These are phyloP conservation scores for Gossypium lobatum DNA, from an alignment of 441 rosid species.

Conservation along the genomic window DNA sequence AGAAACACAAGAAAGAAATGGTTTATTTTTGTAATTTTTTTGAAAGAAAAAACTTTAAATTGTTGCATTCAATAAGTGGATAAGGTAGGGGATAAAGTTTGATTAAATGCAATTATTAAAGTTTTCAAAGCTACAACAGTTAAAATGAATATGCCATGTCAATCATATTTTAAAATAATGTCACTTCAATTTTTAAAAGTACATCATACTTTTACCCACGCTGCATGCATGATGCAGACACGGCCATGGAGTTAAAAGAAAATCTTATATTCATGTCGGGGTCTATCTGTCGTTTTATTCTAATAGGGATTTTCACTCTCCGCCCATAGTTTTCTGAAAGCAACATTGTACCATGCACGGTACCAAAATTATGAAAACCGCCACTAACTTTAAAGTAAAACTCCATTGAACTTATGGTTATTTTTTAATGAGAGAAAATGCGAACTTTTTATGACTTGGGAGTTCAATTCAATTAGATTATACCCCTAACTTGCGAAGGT, in stretches of 20 bases:
- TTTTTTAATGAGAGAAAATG: too few relatives aligned
- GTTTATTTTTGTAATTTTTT: too few relatives aligned
- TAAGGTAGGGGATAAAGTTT: too few relatives aligned
- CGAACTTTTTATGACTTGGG: not conserved
- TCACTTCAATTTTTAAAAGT: too few relatives aligned
- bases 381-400: not conserved
- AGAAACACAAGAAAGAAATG: too few relatives aligned
- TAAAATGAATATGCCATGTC: too few relatives aligned
- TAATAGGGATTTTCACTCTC: not conserved
- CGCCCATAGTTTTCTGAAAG: not conserved
- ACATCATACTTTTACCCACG: too few relatives aligned
- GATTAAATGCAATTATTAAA: too few relatives aligned
- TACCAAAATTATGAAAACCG: not conserved
- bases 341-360: not conserved
- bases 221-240: not conserved
- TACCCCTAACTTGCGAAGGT: not conserved
- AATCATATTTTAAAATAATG: too few relatives aligned
- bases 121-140: too few relatives aligned
- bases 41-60: too few relatives aligned
- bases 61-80: too few relatives aligned
- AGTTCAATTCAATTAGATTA: not conserved
- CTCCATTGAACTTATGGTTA: not conserved
- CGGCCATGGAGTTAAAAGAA: not conserved
- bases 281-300: not conserved
- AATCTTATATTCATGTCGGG: not conserved